Evolutionary conservation across 768 basidiomycete genomes (phyloP), one percentile per base, ranked within the genome.

Genomic region (Nevesoporus exiguus): DNA sequence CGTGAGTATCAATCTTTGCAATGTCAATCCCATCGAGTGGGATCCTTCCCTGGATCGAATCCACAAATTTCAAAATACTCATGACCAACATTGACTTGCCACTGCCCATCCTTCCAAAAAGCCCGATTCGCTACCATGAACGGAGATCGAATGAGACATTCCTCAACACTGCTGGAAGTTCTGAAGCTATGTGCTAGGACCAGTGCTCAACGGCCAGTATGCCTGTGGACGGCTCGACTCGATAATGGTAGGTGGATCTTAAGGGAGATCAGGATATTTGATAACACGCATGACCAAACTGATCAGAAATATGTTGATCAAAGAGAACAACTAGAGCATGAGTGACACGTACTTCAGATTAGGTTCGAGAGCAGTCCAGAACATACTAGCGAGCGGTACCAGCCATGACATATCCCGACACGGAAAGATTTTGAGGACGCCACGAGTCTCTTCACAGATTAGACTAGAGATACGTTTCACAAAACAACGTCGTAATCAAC

Each of bases 201-300:
- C 79, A 17, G 84, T 76, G 54, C 78, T 83, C 0, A 91, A 92
- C 0, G 94, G 94, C 94, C 94, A 97, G 64, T 94, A 94, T 0
- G 93, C 94, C 1, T 94, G 94, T 1, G 85, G 86, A 7, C 90
- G 81, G 52, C 79, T 81, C 0, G 79, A 78, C 59, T 92, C 86
- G 47, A 93, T 86, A 54, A 87, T 64, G 0, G 85, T 77, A 3
- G 90, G 84, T 0, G 94, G 88, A 65, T 96, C 93, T 67, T 93
- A 90, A 0, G 92, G 92, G 6, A 97, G 77, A 49, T 90, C 82
- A 22, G 95, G 82, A 74, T 95, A 96, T 75, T 96, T 93, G 7
- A 92, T 84, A 15, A 95, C 80, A 54, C 94, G 88, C 68, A 96
- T 93, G 6, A 96, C 91, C 13, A 90, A 88, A 74, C 89, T 91